Evolutionary conservation across 345 rosid species (phyloP).

Genomic region (Populus simonii): DNA sequence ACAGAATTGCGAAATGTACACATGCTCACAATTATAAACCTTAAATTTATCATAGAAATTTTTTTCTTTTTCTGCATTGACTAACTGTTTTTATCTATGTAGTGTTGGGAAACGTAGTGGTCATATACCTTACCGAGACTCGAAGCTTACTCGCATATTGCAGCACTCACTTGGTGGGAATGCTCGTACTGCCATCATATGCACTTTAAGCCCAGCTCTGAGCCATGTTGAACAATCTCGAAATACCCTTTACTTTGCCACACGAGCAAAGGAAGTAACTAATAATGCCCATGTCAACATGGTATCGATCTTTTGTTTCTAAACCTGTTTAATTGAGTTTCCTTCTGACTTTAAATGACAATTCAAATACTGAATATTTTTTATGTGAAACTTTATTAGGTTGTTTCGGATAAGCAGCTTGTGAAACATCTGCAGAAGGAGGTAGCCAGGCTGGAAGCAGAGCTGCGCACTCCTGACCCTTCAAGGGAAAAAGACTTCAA

Average conservation of each 20-base stretch:
- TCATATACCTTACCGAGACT: slow-evolving; percentile 93
- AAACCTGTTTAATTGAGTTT: not conserved
- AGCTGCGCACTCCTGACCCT: slow-evolving; percentile 91
- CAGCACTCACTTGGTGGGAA: slow-evolving; percentile 99
- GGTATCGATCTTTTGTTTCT: slow-evolving; percentile 47
- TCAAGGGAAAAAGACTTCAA: slow-evolving; percentile 78
- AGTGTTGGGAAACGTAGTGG: slow-evolving; percentile 97
- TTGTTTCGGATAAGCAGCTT: slow-evolving; percentile 92
- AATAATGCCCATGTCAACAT: slow-evolving; percentile 97
- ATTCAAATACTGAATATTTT: not conserved
- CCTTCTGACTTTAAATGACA: not conserved
- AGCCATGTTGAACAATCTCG: slow-evolving; percentile 95
- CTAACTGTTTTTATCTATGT: slow-evolving; percentile 8
- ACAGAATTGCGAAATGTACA: not conserved
- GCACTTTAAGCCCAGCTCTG: slow-evolving; percentile 90
- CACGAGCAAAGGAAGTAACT: slow-evolving; percentile 98
- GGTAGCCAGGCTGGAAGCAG: slow-evolving; percentile 96
- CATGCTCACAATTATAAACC: not conserved
- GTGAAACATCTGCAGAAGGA: slow-evolving; percentile 99
- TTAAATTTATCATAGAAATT: not conserved
- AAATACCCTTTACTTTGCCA: slow-evolving; percentile 90
- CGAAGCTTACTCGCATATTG: slow-evolving; percentile 94
- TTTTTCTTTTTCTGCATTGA: slow-evolving; percentile 13
- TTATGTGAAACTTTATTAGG: slow-evolving; percentile 36
- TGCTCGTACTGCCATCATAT: slow-evolving; percentile 97